Conservation (phyloP, 495 filamentous ascomycete species). For the Annulohypoxylon nitens region DNA sequence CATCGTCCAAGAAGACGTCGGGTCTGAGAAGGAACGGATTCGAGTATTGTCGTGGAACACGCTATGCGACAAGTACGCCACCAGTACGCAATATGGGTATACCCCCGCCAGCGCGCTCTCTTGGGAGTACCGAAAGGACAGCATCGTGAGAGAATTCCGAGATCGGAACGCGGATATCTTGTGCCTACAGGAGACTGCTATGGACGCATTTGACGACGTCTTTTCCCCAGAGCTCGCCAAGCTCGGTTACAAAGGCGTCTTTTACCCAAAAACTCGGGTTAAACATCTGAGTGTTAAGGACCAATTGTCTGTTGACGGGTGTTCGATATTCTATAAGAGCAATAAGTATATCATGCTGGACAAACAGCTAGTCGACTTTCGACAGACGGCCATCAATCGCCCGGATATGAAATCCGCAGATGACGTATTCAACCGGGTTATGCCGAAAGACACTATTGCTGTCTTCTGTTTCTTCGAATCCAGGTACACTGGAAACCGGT, state of each 20-base stretch:
- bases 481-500: slow-evolving; percentile 81
- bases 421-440: slow-evolving; percentile 96
- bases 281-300: slow-evolving; percentile 93
- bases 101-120: slow-evolving; percentile 79
- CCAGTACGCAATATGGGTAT: slow-evolving; percentile 86
- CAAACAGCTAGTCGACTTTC: slow-evolving; percentile 92
- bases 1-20: slow-evolving; percentile 64
- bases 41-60: slow-evolving; percentile 93
- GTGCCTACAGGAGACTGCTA: slow-evolving; percentile 92
- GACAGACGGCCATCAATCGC: slow-evolving; percentile 89
- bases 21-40: slow-evolving; percentile 66
- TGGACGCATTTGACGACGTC: slow-evolving; percentile 88
- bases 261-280: slow-evolving; percentile 86
- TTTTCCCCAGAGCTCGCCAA: slow-evolving; percentile 86
- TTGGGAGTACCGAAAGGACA: slow-evolving; percentile 87
- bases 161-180: slow-evolving; percentile 88
- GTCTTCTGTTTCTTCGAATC: slow-evolving; percentile 93
- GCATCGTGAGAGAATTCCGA: slow-evolving; percentile 83
- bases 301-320: slow-evolving; percentile 88
- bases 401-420: slow-evolving; percentile 95
- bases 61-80: slow-evolving; percentile 92
- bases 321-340: slow-evolving; percentile 94
- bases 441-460: slow-evolving; percentile 97
- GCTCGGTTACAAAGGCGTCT: slow-evolving; percentile 91
- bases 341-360: slow-evolving; percentile 93